Evolutionary conservation across 768 basidiomycete species (phyloP), one percentile per base, ranked within the genome.

Genomic region (Leccinellum albellum): DNA sequence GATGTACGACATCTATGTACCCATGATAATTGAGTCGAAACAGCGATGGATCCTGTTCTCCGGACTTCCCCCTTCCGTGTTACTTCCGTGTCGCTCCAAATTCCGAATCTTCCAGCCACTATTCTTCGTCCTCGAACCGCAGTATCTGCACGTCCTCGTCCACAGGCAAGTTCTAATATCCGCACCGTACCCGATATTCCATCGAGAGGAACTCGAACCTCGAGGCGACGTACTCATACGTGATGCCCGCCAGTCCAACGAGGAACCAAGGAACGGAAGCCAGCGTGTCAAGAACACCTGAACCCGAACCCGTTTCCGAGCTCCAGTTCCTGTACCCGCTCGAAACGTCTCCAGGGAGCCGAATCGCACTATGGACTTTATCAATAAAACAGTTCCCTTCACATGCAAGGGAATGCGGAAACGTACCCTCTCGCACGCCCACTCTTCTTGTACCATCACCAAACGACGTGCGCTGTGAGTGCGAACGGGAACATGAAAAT

Each of bases 211-310:
- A 60, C 15, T 82, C 83, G 46, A 82, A 60, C 51, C 70, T 75
- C 21, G 82, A 83, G 0, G 78, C 66, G 2, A 86, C 77, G 72
- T 82, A 85, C 67, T 87, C 88, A 74, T 81, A 87, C 3, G 83
- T 89, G 56, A 92, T 84, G 2, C 88, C 84, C 0, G 78, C 82
- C 23, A 94, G 63, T 20, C 94, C 95, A 44, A 97, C 64, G 50
- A 95, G 68, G 78, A 90, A 95, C 86, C 88, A 95, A 0, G 95
- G 95, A 3, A 98, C 82, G 12, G 89, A 92, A 1, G 91, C 92
- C 40, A 97, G 66, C 3, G 91, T 94, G 21, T 79, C 85, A 55
- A 94, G 57, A 0, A 78, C 57, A 17, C 82, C 79, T 0, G 84
- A 79, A 5, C 81, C 12, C 20, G n/a, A 14, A 14, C 20, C 93